These are phyloP conservation scores for Prorocentrum cordatum DNA, from an alignment of 169 alveolate genomes.

Conservation along the genomic window DNA sequence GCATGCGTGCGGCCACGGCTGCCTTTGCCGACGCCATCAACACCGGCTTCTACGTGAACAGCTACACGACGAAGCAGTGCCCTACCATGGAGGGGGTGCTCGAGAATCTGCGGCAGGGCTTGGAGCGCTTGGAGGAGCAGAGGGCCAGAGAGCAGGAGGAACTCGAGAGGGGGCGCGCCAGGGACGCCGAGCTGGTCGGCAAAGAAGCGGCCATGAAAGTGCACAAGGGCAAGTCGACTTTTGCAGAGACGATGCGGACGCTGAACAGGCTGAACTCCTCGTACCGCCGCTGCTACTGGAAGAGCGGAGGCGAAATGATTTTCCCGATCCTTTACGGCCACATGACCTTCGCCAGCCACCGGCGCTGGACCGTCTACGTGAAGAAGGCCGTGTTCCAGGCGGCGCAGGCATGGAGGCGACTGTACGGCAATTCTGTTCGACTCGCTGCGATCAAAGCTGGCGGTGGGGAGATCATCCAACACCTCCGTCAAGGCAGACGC, in stretches of 20 bases:
- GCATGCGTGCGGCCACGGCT: too few species aligned
- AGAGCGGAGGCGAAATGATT: constrained; percentile 1
- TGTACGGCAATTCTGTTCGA: background rate
- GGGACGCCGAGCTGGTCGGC: constrained; percentile 5
- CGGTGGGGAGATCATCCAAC: too few species aligned
- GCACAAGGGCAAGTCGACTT: too few species aligned
- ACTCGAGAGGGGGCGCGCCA: background rate
- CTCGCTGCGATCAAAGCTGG: too few species aligned
- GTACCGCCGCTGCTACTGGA: constrained; percentile 19
- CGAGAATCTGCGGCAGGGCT: background rate
- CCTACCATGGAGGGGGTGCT: background rate
- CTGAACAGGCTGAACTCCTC: background rate
- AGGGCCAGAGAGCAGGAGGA: background rate
- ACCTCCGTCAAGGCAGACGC: too few species aligned
- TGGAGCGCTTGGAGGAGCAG: background rate
- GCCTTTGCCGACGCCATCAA: constrained; percentile 9
- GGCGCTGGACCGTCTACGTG: background rate
- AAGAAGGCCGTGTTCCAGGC: background rate
- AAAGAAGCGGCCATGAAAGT: too few species aligned
- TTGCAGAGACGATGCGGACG: constrained; percentile 3
- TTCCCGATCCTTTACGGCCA: background rate
- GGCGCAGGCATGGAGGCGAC: background rate
- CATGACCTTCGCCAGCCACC: background rate
- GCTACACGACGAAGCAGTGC: background rate
- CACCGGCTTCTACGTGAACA: constrained; percentile 7